A percentile compares a stretch with the other conserved stretches of the same genome.
phyloP scores from a whole-genome alignment of 352 stramenopile species.

The Blastocystis sp. region DNA sequence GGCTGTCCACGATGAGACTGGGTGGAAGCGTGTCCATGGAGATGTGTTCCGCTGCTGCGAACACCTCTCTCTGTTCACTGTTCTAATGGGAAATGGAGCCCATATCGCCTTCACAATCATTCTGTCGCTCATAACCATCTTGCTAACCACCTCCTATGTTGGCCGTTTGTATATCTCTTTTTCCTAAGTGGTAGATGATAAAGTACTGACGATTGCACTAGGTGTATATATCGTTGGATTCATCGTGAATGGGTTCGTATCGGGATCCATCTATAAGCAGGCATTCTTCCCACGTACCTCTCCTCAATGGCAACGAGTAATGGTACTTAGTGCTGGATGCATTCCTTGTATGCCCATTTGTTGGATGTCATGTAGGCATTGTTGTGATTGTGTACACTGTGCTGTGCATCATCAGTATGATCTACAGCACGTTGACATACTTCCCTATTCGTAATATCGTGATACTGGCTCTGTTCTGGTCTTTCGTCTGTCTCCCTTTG shows the following conservation, averaged over 20 bases:
- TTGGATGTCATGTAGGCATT: slow-evolving; percentile 62
- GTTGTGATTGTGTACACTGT: slow-evolving; percentile 75
- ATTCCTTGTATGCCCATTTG: neutral
- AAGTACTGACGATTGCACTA: neutral
- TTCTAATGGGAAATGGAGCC: slow-evolving; percentile 86
- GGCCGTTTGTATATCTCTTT: neutral
- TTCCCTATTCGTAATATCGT: slow-evolving; percentile 73
- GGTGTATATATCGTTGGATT: slow-evolving; percentile 54
- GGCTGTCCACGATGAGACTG: slow-evolving; percentile 73
- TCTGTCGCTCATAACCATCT: slow-evolving; percentile 86
- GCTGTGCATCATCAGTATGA: slow-evolving; percentile 80
- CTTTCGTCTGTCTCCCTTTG: slow-evolving; percentile 90
- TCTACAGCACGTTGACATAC: slow-evolving; percentile 66
- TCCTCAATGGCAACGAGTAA: slow-evolving; percentile 80
- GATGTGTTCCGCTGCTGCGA: slow-evolving; percentile 85
- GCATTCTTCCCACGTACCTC: slow-evolving; percentile 83
- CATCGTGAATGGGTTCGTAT: slow-evolving; percentile 79
- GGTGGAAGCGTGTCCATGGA: slow-evolving; percentile 91
- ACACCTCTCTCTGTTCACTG: slow-evolving; percentile 86
- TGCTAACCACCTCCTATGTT: slow-evolving; percentile 71
- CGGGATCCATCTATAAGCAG: slow-evolving; percentile 79
- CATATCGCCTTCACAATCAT: slow-evolving; percentile 80
- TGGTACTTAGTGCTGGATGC: slow-evolving; percentile 70
- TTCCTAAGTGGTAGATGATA: slow-evolving; percentile 23
- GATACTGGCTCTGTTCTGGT: slow-evolving; percentile 85